Evolutionary conservation across 768 basidiomycete genomes (phyloP), one percentile per base, ranked within the genome.

Genomic region (Hygrophorus russula): DNA sequence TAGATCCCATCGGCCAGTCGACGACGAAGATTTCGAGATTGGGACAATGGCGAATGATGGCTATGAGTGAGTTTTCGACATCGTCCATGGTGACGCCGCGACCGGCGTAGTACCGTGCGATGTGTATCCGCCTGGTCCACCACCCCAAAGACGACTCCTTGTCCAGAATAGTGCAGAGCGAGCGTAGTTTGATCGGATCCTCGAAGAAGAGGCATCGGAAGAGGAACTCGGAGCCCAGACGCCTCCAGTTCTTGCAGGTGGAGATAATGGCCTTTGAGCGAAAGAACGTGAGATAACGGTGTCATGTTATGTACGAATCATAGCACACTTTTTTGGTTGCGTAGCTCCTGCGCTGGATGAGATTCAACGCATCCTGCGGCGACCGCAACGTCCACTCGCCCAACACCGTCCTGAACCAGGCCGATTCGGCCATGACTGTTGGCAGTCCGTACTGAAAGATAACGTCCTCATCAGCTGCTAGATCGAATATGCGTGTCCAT

Each of bases 11-110:
- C 0, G 82, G 74, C 63, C 74, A 77, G 47, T 82, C 80, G 35
- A 82, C 60, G 29, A 82, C 67, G 59, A 86, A 82, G 6, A 82
- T 76, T 49, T 83, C 74, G 39, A 87, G 73, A 50, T 85, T 85
- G 3, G 80, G 80, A 48, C 80, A 82, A 43, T 73, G 80, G 10
- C 62, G 60, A 27, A 86, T 71, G 44, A 85, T 67, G 19, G 73
- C 66, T 7, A 74, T 60, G 15, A 88, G 65, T 0, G 76, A 70
- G 18, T 64, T 62, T 51, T 78, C 71, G 19, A 78, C 62, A 27
- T 74, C 67, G 8, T 69, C 62, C 51, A 73, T 62, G 5, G 69
- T 67, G 2, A 65, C 57, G 4, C 60, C 64, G 7, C 59, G 65
- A 11, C 51, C 49, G 5, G 58, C 55, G 44, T 67, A 65, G 56